phyloP scores from a whole-genome alignment of 306 rosid species.

The Acacia confusa region DNA sequence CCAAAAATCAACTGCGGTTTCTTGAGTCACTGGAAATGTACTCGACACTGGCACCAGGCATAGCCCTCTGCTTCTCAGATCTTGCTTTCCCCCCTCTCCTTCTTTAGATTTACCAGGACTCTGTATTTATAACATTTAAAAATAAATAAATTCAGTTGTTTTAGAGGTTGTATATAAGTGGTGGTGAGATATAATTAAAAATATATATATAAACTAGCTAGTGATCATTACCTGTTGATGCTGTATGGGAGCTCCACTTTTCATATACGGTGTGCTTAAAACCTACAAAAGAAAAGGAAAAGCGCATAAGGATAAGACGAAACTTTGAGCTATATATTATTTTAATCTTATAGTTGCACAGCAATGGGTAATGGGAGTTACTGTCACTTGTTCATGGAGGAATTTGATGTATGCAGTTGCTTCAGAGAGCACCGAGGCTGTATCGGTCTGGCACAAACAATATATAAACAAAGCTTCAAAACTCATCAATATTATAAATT shows the following conservation, averaged over 20 bases:
- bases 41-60: slow-evolving; percentile 95
- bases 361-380: slow-evolving; percentile 53
- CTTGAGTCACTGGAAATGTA: slow-evolving; percentile 90
- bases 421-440: slow-evolving; percentile 99
- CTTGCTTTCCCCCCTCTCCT: slow-evolving; percentile 72
- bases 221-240: slow-evolving; percentile 64
- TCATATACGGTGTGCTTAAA: slow-evolving; percentile 91
- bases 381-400: slow-evolving; percentile 91
- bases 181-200: not conserved
- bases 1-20: slow-evolving; percentile 92
- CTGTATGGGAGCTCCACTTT: slow-evolving; percentile 80
- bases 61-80: slow-evolving; percentile 88
- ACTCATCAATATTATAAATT: slow-evolving; percentile 7
- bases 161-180: not conserved
- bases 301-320: not conserved
- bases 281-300: slow-evolving; percentile 41
- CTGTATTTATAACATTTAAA: slow-evolving; percentile 29
- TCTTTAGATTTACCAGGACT: slow-evolving; percentile 70
- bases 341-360: not conserved
- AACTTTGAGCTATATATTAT: not conserved
- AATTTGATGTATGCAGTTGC: slow-evolving; percentile 96
- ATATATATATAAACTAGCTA: not conserved
- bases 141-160: not conserved
- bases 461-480: slow-evolving; percentile 23
- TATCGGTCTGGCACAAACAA: slow-evolving; percentile 83